Conservation (phyloP, 768 basidiomycete genomes). For the Candolleomyces efflorescens region DNA sequence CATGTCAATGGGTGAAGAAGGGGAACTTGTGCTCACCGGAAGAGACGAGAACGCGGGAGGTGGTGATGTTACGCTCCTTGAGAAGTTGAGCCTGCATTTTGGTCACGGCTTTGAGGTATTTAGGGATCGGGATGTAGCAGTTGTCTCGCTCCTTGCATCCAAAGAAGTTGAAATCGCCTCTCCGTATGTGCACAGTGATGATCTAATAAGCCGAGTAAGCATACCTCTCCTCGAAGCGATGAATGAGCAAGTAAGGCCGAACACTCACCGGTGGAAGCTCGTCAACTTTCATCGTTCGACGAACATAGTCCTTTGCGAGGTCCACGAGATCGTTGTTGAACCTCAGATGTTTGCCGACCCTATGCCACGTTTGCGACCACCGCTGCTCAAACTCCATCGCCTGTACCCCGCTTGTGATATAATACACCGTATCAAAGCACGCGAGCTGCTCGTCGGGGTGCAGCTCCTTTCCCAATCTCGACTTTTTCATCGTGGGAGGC, state of each 20-base stretch:
- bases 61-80: background rate
- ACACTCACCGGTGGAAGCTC: background rate
- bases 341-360: background rate
- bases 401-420: background rate
- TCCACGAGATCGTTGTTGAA: background rate
- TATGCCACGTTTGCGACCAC: background rate
- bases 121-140: background rate
- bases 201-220: background rate
- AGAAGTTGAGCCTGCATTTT: background rate
- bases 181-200: background rate
- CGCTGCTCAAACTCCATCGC: background rate
- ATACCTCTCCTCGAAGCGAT: background rate
- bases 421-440: background rate
- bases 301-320: background rate
- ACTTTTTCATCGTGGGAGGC: background rate
- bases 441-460: background rate
- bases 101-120: background rate
- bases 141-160: background rate
- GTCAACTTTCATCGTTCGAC: background rate
- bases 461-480: background rate
- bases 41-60: background rate
- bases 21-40: background rate
- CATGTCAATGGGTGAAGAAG: background rate
- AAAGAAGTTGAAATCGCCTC: background rate
- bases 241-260: background rate